Conservation (phyloP, 2,329 filamentous ascomycete species). For the Clarireedia sp. region DNA sequence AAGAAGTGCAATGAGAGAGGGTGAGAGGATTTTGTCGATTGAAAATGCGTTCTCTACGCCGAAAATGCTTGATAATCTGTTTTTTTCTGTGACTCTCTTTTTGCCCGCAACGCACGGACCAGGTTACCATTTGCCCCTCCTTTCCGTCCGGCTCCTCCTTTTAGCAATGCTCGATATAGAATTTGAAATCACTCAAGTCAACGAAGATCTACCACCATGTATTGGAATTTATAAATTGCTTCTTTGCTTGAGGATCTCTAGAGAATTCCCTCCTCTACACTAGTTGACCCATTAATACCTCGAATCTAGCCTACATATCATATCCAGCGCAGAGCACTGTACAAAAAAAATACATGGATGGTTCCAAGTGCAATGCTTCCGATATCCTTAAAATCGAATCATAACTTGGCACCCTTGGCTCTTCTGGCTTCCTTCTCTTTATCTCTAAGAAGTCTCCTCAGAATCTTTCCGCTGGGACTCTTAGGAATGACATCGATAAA, state of each 20-base stretch:
- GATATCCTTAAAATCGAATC: background rate
- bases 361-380: background rate
- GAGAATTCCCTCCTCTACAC: no score
- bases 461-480: conserved; percentile 66
- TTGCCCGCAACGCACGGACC: conserved; percentile 8
- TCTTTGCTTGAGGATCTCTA: no score
- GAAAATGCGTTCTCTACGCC: background rate
- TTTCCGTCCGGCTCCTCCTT: background rate
- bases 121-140: background rate
- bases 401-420: conserved; percentile 44
- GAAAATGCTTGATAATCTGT: conserved; percentile 14
- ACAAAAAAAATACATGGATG: no score
- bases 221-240: no score
- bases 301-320: no score
- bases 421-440: conserved; percentile 62
- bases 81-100: conserved; percentile 1
- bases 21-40: background rate
- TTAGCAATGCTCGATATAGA: no score
- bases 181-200: no score
- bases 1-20: no score
- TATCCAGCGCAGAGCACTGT: no score
- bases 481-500: conserved; percentile 64
- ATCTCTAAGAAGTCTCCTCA: conserved; percentile 62
- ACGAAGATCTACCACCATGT: no score
- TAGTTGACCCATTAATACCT: background rate